phyloP scores from a whole-genome alignment of 192 early-diverging fungal species.

The Endogone sp. region DNA sequence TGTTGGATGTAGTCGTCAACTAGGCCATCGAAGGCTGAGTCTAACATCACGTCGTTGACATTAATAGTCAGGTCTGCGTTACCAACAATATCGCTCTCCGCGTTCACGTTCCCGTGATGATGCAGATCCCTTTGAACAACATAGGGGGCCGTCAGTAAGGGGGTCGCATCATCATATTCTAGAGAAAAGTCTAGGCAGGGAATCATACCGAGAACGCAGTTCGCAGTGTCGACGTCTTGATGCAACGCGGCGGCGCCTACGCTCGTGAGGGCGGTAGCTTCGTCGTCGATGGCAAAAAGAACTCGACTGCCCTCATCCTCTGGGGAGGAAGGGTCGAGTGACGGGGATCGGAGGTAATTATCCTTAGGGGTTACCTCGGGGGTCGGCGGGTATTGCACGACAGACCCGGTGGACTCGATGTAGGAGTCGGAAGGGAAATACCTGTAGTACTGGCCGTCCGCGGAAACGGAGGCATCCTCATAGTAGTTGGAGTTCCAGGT shows the following conservation, averaged over 20 bases:
- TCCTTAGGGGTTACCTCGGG: background rate
- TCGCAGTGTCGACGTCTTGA: background rate
- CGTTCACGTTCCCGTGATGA: background rate
- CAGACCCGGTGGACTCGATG: background rate
- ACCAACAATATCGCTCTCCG: background rate
- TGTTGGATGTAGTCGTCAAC: too few species aligned
- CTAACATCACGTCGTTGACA: too few species aligned
- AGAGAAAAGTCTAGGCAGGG: background rate
- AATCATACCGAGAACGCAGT: background rate
- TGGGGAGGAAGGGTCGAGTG: too few species aligned
- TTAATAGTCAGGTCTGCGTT: too few species aligned
- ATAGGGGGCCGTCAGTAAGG: background rate
- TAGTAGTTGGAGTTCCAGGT: background rate
- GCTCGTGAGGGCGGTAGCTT: background rate
- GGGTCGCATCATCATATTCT: background rate
- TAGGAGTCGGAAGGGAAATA: background rate
- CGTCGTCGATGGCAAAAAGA: background rate
- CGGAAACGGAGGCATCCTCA: too few species aligned
- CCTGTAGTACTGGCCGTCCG: background rate
- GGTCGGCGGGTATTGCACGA: background rate
- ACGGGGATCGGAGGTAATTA: background rate
- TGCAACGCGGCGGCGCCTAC: background rate
- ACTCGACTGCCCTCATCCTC: too few species aligned
- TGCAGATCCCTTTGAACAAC: background rate
- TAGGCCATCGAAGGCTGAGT: background rate